phyloP scores from a whole-genome alignment of 2,329 filamentous ascomycete genomes.

The Aureobasidium sp. region DNA sequence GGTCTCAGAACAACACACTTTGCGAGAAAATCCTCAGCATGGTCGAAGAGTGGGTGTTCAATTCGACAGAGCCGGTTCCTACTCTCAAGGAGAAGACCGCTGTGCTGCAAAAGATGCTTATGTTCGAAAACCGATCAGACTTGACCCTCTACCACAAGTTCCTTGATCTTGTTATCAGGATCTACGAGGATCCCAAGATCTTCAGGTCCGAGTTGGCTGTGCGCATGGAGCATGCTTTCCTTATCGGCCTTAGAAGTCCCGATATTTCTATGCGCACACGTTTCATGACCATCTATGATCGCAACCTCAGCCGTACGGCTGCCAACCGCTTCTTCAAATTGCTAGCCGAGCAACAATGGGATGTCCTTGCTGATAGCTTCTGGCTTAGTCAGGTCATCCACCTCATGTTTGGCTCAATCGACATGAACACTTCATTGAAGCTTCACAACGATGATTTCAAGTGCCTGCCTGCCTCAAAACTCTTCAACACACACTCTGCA shows the following conservation, averaged over 20 bases:
- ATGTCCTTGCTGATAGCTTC: slow-evolving; percentile 86
- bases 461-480: slow-evolving; percentile 61
- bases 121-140: slow-evolving; percentile 81
- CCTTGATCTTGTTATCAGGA: slow-evolving; percentile 88
- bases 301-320: slow-evolving; percentile 84
- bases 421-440: slow-evolving; percentile 70
- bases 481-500: slow-evolving; percentile 65
- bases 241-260: slow-evolving; percentile 85
- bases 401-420: slow-evolving; percentile 80
- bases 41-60: slow-evolving; percentile 94
- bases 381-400: slow-evolving; percentile 96
- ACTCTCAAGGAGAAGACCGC: slow-evolving; percentile 98
- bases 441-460: slow-evolving; percentile 80
- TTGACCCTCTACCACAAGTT: slow-evolving; percentile 84
- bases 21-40: slow-evolving; percentile 90
- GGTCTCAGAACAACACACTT: slow-evolving; percentile 76
- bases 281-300: slow-evolving; percentile 94
- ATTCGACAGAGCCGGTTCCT: slow-evolving; percentile 88
- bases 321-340: slow-evolving; percentile 85
- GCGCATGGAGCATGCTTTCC: slow-evolving; percentile 93
- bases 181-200: slow-evolving; percentile 96
- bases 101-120: slow-evolving; percentile 97
- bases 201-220: slow-evolving; percentile 92
- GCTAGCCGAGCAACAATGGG: slow-evolving; percentile 90
- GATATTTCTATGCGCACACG: slow-evolving; percentile 96